A percentile compares a stretch with the other conserved stretches of the same genome.
Evolutionary conservation across 2,329 filamentous ascomycete genomes (phyloP).

Genomic region (Botrytis hyacinthi): DNA sequence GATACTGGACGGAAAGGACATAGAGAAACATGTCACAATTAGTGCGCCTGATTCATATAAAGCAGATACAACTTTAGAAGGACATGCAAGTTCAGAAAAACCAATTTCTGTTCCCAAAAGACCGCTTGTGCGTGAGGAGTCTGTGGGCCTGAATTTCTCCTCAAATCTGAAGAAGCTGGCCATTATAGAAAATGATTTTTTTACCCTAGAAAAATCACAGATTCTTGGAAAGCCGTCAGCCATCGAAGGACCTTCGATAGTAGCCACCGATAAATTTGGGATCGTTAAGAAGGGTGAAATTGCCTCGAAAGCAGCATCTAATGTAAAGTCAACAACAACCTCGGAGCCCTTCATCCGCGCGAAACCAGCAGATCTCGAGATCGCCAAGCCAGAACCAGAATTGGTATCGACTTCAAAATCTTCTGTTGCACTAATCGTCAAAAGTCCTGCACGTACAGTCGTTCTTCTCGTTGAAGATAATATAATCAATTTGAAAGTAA

Average conservation of each 20-base stretch:
- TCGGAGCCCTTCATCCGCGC: no score
- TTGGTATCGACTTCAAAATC: not conserved
- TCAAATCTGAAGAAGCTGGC: not conserved
- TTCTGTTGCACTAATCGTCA: not conserved
- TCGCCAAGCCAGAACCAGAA: not conserved
- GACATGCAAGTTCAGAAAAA: not conserved
- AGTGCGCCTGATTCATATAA: not conserved
- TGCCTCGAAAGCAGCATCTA: not conserved
- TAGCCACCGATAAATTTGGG: no score
- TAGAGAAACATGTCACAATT: no score
- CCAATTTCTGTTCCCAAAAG: not conserved
- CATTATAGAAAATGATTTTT: no score
- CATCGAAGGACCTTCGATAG: not conserved
- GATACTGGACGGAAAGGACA: not conserved
- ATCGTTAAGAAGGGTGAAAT: not conserved
- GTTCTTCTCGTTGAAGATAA: constrained; percentile 44
- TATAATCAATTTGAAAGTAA: constrained; percentile 39
- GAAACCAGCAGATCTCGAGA: not conserved
- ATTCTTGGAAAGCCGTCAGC: not conserved
- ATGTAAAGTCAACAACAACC: not conserved
- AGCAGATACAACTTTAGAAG: not conserved
- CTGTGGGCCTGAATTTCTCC: not conserved
- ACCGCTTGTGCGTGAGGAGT: fast-evolving
- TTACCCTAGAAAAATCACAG: not conserved
- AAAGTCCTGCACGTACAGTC: constrained; percentile 7